A percentile compares a stretch with the other conserved stretches of the same genome.
Evolutionary conservation across 2,329 filamentous ascomycete species (phyloP).

Genomic region (Diaporthe sp.): DNA sequence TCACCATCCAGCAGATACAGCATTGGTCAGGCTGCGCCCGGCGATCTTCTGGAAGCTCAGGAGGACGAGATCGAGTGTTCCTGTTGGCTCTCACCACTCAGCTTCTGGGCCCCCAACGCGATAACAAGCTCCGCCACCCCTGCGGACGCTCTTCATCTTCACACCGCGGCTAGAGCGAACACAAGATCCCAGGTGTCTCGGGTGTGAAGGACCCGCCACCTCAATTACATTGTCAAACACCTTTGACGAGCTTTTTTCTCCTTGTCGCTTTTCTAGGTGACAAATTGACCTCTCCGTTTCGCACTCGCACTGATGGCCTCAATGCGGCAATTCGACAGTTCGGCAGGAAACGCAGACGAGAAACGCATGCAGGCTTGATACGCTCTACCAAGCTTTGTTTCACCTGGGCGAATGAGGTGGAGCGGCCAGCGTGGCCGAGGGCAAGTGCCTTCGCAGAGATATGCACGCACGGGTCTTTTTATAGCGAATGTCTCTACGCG

Average conservation of each 20-base stretch:
- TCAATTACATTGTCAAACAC: conserved; percentile 1
- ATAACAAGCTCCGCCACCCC: conserved; percentile 2
- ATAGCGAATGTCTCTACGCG: conserved; percentile 24
- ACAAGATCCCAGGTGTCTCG: conserved; percentile 1
- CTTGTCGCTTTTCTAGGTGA: not conserved
- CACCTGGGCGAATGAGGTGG: conserved; percentile 27
- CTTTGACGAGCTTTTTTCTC: not conserved
- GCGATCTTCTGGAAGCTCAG: not conserved
- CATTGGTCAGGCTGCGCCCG: not conserved
- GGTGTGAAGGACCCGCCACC: not conserved
- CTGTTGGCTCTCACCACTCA: not conserved
- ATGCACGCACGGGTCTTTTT: conserved; percentile 32
- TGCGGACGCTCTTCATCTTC: not conserved
- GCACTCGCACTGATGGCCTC: conserved; percentile 16
- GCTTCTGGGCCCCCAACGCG: not conserved
- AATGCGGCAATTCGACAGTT: conserved; percentile 2
- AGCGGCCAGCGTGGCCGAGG: not conserved
- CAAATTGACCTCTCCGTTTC: conserved; percentile 12
- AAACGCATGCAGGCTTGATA: conserved; percentile 12
- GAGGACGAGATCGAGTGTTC: not conserved
- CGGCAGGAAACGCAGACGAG: not conserved
- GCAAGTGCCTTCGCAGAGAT: not conserved
- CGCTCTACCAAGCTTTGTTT: conserved; percentile 29
- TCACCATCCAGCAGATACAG: not conserved
- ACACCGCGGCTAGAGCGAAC: not conserved